A percentile compares a stretch with the other conserved stretches of the same genome.
phyloP scores from a whole-genome alignment of 2,329 filamentous ascomycete species.

The Pyrenochaeta sp. region DNA sequence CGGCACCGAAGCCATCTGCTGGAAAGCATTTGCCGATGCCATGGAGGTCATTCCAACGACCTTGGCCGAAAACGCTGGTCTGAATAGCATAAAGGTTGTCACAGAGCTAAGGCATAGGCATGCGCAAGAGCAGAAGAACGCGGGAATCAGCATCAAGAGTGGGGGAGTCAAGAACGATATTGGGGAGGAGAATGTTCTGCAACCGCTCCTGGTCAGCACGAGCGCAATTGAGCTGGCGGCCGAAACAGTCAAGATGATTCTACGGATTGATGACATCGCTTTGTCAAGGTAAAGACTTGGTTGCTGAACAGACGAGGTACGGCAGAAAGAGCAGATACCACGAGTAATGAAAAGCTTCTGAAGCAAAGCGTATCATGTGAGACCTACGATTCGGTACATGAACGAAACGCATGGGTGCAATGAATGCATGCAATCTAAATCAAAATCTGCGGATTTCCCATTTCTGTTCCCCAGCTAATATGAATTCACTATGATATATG shows the following conservation, averaged over 20 bases:
- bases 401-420: constrained; percentile 7
- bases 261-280: constrained; percentile 74
- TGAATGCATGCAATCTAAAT: constrained; percentile 14
- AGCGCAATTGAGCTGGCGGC: constrained; percentile 96
- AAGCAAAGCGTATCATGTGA: background rate
- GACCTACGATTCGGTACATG: constrained; percentile 4
- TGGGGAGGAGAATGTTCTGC: constrained; percentile 93
- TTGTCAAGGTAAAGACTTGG: constrained; percentile 50
- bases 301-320: background rate
- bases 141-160: constrained; percentile 97
- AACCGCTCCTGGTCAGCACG: constrained; percentile 94
- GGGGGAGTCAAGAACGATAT: constrained; percentile 98
- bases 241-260: constrained; percentile 97
- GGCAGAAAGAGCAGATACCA: constrained; percentile 15
- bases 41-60: constrained; percentile 98
- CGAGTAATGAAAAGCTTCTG: constrained; percentile 20
- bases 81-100: constrained; percentile 99
- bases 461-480: constrained; percentile 3
- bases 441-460: constrained; percentile 4
- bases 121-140: constrained; percentile 93
- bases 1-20: constrained; percentile 97
- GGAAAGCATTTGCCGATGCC: constrained; percentile 97
- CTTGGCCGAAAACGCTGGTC: constrained; percentile 92
- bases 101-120: constrained; percentile 94
- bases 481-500: background rate